Conservation (phyloP, 1,284 basidiomycete species). For the Boletus hoseneyae region DNA sequence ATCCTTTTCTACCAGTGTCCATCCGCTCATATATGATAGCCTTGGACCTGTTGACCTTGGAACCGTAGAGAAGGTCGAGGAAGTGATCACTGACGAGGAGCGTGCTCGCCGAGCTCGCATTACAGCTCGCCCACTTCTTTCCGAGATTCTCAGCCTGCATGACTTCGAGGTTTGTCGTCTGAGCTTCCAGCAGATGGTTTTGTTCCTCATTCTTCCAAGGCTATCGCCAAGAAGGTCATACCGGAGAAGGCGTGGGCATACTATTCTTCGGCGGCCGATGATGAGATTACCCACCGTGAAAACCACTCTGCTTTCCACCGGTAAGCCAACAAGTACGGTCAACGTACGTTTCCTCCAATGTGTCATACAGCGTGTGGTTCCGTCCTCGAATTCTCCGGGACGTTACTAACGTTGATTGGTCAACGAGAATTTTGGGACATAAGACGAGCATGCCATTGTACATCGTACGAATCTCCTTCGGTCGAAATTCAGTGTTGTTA, state of each 20-base stretch:
- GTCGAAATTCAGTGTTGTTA: neutral
- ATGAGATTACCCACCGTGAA: conserved; percentile 86
- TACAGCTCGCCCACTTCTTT: conserved; percentile 60
- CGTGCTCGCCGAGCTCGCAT: conserved; percentile 54
- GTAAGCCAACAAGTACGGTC: conserved; percentile 33
- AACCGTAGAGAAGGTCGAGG: conserved; percentile 55
- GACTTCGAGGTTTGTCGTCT: conserved; percentile 76
- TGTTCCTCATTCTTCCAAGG: conserved; percentile 37
- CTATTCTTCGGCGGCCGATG: conserved; percentile 84
- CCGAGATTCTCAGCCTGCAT: conserved; percentile 82
- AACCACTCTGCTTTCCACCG: conserved; percentile 86
- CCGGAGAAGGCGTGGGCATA: conserved; percentile 86
- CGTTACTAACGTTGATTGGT: conserved; percentile 80
- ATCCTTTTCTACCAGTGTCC: neutral
- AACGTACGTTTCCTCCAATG: neutral
- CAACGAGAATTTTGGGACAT: conserved; percentile 75
- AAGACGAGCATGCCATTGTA: conserved; percentile 79
- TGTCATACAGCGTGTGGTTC: conserved; percentile 77
- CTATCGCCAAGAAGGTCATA: conserved; percentile 72
- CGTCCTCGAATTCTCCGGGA: conserved; percentile 84
- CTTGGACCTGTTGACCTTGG: conserved; percentile 67
- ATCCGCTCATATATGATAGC: conserved; percentile 34
- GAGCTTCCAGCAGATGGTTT: neutral
- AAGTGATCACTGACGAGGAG: conserved; percentile 55
- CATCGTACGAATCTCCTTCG: conserved; percentile 40